Conservation (phyloP, 352 stramenopile genomes). For the Aphanomyces invadans region DNA sequence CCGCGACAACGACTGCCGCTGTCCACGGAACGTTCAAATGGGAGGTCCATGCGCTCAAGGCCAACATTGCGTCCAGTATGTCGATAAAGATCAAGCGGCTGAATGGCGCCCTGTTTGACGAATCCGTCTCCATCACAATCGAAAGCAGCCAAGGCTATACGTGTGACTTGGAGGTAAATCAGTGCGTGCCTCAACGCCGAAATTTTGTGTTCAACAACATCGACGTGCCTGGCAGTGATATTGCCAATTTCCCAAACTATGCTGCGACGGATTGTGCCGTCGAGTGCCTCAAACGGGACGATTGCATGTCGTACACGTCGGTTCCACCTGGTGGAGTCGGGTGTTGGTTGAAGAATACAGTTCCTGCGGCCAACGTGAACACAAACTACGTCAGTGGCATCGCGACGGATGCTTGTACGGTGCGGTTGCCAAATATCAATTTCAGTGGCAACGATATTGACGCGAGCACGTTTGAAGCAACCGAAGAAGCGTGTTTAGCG, state of each 20-base stretch:
- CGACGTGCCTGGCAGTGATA: background rate
- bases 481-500: background rate
- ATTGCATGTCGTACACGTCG: background rate
- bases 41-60: background rate
- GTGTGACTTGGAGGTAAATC: background rate
- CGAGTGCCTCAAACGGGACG: background rate
- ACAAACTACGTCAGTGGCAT: background rate
- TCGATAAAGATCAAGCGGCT: background rate
- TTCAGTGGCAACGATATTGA: background rate
- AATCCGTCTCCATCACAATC: background rate
- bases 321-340: background rate
- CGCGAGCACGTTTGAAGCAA: background rate
- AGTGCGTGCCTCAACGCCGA: background rate
- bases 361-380: background rate
- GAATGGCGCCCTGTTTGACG: background rate
- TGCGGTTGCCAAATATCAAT: background rate
- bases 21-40: background rate
- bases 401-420: background rate
- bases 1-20: background rate
- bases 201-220: background rate
- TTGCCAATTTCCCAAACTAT: background rate
- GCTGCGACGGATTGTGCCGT: background rate
- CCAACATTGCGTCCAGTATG: background rate
- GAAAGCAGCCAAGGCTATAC: background rate
- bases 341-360: constrained; percentile 1